Base-by-base conservation (phyloP, 2,329 filamentous ascomycete genomes). In the Ilyonectria destructans region DNA sequence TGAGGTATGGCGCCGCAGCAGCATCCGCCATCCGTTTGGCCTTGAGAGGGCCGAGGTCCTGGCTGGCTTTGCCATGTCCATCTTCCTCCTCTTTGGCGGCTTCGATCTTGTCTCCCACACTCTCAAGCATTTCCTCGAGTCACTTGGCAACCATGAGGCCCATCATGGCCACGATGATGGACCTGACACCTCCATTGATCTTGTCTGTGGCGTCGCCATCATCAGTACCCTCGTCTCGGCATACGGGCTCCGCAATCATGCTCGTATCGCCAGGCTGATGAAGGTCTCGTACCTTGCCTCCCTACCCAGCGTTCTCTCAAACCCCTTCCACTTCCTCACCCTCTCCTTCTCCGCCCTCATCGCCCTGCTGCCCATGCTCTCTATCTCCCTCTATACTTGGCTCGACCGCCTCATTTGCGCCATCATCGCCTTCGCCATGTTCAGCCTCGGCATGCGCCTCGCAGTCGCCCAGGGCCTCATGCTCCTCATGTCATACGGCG, bases 31-130 rank as follows among this genome's bases (percentile, higher is more conserved):
- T 81, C 96, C 96, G 0, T 99, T 99, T 78, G 95, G 92, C 4
- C 88, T 99, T 26, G 94, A 98, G 82, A 90, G 96, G 61, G 93
- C 93, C 66, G 96, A 99, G 81, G 96, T 99, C 6, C 89, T 99
- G 17, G 95, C 95, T 40, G 96, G 96, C 19, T 97, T 99, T 72
- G 96, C 95, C 68, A 94, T 98, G 90, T 97, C 95, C 58, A 93
- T 99, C 45, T 94, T 98, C 69, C 89, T 99, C 13, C 89, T 97
- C n/a, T 99, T 99, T 82, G 97, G 97, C 86, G 96, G 96, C 21
- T 92, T 98, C 76, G 96, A 99, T 76, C 89, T 99, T 56, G 92
- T 99, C 69, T 97, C 94, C 46, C 96, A 99, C 80, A 96, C 94
- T 68, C 85, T 97, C 17, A 96, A 97, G 79, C 96, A 99, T 80